Conservation (phyloP, 75 land plant genomes). For the Chamaecyparis obtusa region DNA sequence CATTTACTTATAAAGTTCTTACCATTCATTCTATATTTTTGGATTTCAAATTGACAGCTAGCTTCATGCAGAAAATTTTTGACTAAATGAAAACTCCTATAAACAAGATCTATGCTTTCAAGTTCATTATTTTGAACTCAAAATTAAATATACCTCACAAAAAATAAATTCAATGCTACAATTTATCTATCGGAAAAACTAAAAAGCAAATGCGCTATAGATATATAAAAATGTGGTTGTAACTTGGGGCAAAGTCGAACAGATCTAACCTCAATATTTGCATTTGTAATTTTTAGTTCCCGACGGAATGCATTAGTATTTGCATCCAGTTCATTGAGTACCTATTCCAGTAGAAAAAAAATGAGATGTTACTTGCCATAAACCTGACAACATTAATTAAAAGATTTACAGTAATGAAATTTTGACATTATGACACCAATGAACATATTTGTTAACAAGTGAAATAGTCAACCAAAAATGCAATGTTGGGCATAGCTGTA, state of each 20-base stretch:
- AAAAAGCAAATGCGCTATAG: background rate
- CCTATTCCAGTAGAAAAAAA: background rate
- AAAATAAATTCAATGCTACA: background rate
- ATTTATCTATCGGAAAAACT: background rate
- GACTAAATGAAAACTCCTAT: background rate
- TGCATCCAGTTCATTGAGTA: background rate
- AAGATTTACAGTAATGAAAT: background rate
- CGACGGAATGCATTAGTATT: background rate
- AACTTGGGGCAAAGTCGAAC: background rate
- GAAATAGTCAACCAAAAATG: background rate
- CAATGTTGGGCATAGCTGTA: background rate
- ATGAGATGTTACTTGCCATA: background rate
- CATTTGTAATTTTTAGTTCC: background rate
- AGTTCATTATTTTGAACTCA: background rate
- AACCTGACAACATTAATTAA: background rate
- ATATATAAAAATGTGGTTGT: background rate
- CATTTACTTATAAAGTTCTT: background rate
- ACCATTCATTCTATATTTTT: background rate
- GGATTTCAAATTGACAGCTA: background rate
- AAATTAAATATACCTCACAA: background rate
- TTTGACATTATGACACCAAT: background rate
- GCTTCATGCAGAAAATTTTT: background rate
- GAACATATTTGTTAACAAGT: background rate
- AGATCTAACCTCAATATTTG: constrained; percentile 9
- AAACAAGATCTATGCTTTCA: background rate